A percentile compares a stretch with the other conserved stretches of the same genome.
Evolutionary conservation across 139 green algal genomes (phyloP).

Genomic region (Astrephomene gubernaculifera): DNA sequence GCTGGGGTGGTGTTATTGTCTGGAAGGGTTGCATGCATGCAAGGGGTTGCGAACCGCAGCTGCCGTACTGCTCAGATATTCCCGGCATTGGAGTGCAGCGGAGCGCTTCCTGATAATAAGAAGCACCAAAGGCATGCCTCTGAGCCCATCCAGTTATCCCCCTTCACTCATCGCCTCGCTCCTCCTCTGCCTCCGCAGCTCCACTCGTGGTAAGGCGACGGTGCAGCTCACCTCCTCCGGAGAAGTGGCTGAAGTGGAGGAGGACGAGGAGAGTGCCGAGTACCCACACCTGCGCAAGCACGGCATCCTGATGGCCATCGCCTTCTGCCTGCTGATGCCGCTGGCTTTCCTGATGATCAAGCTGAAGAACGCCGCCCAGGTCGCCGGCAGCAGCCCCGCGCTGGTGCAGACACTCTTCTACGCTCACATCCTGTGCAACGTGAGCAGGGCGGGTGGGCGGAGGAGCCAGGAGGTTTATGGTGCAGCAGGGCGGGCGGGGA

Average conservation of each 20-base stretch:
- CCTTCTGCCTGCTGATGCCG: slow-evolving; percentile 38
- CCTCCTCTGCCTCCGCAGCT: too few relatives aligned
- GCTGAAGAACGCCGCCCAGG: not conserved
- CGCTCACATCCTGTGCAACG: slow-evolving; percentile 11
- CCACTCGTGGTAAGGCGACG: not conserved
- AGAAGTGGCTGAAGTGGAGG: not conserved
- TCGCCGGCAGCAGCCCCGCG: not conserved
- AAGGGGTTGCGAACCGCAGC: not conserved
- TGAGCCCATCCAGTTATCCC: too few relatives aligned
- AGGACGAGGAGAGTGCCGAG: not conserved
- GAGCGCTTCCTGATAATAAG: too few relatives aligned
- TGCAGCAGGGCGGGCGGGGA: not conserved
- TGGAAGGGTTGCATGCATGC: not conserved
- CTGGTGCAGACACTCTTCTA: not conserved
- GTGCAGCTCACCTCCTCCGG: not conserved
- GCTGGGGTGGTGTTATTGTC: not conserved
- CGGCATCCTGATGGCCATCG: slow-evolving; percentile 37
- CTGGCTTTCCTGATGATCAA: slow-evolving; percentile 19
- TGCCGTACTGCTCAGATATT: too few relatives aligned
- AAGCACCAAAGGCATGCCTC: too few relatives aligned
- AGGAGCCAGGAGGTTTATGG: not conserved
- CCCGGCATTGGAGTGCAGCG: too few relatives aligned
- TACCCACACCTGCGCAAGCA: slow-evolving; percentile 3
- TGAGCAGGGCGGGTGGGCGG: not conserved
- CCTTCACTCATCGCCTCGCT: too few relatives aligned